Base-by-base conservation (phyloP, 2,329 filamentous ascomycete species). In the Aspergillus melleus region DNA sequence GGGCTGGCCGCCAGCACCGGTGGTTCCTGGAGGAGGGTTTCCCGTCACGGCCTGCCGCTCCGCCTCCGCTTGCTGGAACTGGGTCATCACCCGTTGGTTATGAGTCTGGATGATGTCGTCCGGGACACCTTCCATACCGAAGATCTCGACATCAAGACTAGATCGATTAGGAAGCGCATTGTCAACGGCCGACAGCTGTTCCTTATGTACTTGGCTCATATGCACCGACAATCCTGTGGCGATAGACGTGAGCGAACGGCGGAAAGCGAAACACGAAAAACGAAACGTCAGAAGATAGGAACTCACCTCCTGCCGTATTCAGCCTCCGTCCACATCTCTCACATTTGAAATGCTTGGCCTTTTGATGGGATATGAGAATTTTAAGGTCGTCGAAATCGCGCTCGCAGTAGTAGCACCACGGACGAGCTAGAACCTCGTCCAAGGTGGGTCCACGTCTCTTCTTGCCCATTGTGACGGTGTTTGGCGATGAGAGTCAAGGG, bases 361-460 rank as follows among this genome's bases (percentile, higher is more conserved):
- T 98, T 74, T 98, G 95, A 77, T 99, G 95, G 59, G 91, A 93
- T 68, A 96, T 96, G 65, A 99, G 87, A 68, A 98, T 92, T 82
- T 96, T 97, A 51, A 96, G 78, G 76, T 99, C 95, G 76, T 98
- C 93, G 75, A 98, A 99, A 79, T 98, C 94, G 80, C 94, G 90
- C 79, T 99, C 95, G 88, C 95, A 99, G 82, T 99, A 99, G 80
- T 96, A 99, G 81, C 95, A 99, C 93, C 93, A 98, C 53, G 94
- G 90, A 59, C 93, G 89, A 67, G 83, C 81, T 63, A 99, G 86
- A 68, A 96, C 83, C 79, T 98, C 92, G 80, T 98, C 91, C 68
- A 97, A 83, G 70, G 93, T 88, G 64, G 92, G 91, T 67, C 88
- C 87, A 76, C 92, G 90, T 86, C 92, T 94, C 82, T 95, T 96